Evolutionary conservation across 495 filamentous ascomycete genomes (phyloP).

Genomic region (Hypoxylon subgilvum): DNA sequence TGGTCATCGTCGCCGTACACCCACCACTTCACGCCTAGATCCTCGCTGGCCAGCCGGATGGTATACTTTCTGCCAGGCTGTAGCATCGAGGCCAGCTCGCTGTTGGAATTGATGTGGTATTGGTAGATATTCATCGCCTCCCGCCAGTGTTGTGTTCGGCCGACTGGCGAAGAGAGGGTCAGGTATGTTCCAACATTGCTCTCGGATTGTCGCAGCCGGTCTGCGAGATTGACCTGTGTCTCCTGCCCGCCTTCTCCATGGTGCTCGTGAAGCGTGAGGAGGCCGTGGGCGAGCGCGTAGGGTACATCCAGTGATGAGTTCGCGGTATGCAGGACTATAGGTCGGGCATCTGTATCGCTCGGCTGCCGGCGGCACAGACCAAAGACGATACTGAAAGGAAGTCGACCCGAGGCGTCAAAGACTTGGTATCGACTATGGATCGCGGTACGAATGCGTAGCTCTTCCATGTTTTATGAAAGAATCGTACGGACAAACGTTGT

Average conservation of each 20-base stretch:
- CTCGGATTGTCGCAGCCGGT: conserved; percentile 13
- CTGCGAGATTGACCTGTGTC: conserved; percentile 25
- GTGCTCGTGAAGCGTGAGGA: conserved; percentile 33
- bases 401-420: conserved; percentile 33
- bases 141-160: conserved; percentile 31
- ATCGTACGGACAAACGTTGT: not conserved
- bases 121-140: conserved; percentile 32
- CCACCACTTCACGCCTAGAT: conserved; percentile 15
- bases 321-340: conserved; percentile 26
- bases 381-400: conserved; percentile 36
- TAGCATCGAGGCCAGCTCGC: conserved; percentile 33
- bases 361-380: conserved; percentile 31
- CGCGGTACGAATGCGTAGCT: conserved; percentile 30
- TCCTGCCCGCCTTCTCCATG: conserved; percentile 19
- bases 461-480: conserved; percentile 17
- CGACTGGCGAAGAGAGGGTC: conserved; percentile 36
- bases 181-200: conserved; percentile 30
- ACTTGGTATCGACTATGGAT: conserved; percentile 31
- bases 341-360: conserved; percentile 29
- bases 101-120: conserved; percentile 26
- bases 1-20: conserved; percentile 9
- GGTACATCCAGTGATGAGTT: conserved; percentile 34
- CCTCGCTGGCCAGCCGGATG: conserved; percentile 31
- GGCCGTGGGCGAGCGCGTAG: conserved; percentile 33
- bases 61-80: conserved; percentile 32